Evolutionary conservation across 2,329 filamentous ascomycete species (phyloP).

Genomic region (Microdochium paspali): DNA sequence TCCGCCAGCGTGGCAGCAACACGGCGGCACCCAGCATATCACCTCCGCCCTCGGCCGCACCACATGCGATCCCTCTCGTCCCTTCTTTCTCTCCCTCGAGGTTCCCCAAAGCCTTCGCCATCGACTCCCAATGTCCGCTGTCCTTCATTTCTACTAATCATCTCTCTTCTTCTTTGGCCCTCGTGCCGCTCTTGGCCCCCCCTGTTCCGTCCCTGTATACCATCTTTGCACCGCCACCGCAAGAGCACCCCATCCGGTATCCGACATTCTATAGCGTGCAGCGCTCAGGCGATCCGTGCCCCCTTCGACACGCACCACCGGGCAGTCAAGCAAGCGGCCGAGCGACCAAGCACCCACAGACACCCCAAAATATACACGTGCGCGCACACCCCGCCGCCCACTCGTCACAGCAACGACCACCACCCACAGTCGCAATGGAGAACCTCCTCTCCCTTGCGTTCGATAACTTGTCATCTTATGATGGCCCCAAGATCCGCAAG

Average conservation of each 20-base stretch:
- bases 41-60: neutral
- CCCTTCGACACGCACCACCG: neutral
- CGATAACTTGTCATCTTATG: constrained; percentile 91
- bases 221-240: neutral
- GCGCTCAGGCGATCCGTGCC: no score
- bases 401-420: constrained; percentile 49
- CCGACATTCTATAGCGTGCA: neutral
- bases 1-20: no score
- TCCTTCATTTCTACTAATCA: constrained; percentile 19
- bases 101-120: constrained; percentile 4
- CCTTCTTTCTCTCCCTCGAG: constrained; percentile 1
- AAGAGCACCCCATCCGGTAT: neutral
- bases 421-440: constrained; percentile 56
- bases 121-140: constrained; percentile 13
- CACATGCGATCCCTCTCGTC: neutral
- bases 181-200: neutral
- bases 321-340: neutral
- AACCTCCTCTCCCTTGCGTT: constrained; percentile 85
- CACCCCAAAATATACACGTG: constrained; percentile 2
- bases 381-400: constrained; percentile 3
- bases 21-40: neutral
- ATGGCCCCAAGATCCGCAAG: constrained; percentile 83
- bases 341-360: constrained; percentile 3
- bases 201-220: neutral
- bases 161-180: neutral